Evolutionary conservation across 2,329 filamentous ascomycete species (phyloP).

Genomic region (Cryphonectria japonica): DNA sequence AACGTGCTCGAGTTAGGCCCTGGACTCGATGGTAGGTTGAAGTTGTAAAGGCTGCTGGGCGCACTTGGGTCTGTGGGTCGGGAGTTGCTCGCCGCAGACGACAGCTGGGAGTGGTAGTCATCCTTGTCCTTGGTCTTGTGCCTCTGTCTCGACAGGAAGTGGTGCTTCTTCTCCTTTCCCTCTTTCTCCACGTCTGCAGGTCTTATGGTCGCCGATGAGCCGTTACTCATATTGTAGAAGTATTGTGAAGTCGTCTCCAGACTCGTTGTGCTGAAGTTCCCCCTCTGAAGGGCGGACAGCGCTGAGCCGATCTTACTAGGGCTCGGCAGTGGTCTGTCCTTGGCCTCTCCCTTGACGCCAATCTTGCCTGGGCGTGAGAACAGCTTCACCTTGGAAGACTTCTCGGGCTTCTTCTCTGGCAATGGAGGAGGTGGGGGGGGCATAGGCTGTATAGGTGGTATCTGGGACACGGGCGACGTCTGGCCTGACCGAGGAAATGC

Average conservation of each 20-base stretch:
- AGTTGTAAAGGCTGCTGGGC: conserved; percentile 77
- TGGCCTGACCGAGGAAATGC: conserved; percentile 71
- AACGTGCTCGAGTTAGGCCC: conserved; percentile 69
- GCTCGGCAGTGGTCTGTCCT: conserved; percentile 70
- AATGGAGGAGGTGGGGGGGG: conserved; percentile 45
- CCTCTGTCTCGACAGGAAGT: conserved; percentile 79
- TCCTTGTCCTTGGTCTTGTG: conserved; percentile 75
- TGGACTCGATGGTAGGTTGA: conserved; percentile 74
- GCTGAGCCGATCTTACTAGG: conserved; percentile 73
- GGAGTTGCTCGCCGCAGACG: conserved; percentile 77
- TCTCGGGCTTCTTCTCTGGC: conserved; percentile 68
- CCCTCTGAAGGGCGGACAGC: conserved; percentile 66
- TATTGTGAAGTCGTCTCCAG: conserved; percentile 66
- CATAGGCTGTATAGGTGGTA: conserved; percentile 41
- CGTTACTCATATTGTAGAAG: conserved; percentile 76
- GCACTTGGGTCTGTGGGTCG: conserved; percentile 74
- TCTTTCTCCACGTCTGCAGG: conserved; percentile 64
- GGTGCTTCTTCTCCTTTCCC: conserved; percentile 77
- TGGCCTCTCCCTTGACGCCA: conserved; percentile 68
- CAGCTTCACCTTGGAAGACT: conserved; percentile 75
- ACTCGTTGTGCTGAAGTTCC: conserved; percentile 73
- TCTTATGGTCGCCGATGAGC: conserved; percentile 76
- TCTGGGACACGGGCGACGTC: conserved; percentile 48
- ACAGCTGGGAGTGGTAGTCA: conserved; percentile 72
- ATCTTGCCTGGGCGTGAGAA: conserved; percentile 80